phyloP scores from a whole-genome alignment of 768 basidiomycete genomes.

The Pleurotus tuber-regium region DNA sequence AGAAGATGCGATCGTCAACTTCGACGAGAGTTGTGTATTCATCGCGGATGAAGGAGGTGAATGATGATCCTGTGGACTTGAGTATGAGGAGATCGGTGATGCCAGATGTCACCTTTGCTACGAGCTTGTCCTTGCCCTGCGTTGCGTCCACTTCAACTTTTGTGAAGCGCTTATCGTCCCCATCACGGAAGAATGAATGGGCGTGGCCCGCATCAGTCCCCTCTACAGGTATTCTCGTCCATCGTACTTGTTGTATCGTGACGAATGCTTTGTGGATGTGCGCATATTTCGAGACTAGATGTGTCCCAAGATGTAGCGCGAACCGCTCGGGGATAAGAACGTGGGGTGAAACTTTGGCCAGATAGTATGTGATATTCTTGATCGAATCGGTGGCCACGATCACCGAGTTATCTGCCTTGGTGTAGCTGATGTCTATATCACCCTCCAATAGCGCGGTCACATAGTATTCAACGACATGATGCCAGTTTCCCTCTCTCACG shows the following conservation, averaged over 20 bases:
- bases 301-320: constrained; percentile 81
- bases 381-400: constrained; percentile 92
- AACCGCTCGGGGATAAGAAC: constrained; percentile 83
- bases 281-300: constrained; percentile 76
- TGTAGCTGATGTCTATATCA: constrained; percentile 78
- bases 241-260: constrained; percentile 76
- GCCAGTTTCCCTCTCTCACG: constrained; percentile 65
- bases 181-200: constrained; percentile 86
- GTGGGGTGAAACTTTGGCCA: constrained; percentile 89
- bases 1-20: constrained; percentile 88
- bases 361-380: constrained; percentile 69
- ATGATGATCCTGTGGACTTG: constrained; percentile 86
- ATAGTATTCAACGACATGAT: constrained; percentile 83
- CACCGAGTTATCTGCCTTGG: constrained; percentile 82
- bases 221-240: constrained; percentile 70
- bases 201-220: constrained; percentile 47
- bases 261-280: constrained; percentile 73
- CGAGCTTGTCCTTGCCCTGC: constrained; percentile 57
- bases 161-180: constrained; percentile 81
- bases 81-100: constrained; percentile 84
- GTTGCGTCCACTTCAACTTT: constrained; percentile 65
- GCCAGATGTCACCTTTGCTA: constrained; percentile 64
- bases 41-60: constrained; percentile 77
- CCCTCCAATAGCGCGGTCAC: constrained; percentile 82
- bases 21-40: constrained; percentile 86